phyloP scores from a whole-genome alignment of 1,284 basidiomycete genomes.

The Ceratobasidium papillatum region DNA sequence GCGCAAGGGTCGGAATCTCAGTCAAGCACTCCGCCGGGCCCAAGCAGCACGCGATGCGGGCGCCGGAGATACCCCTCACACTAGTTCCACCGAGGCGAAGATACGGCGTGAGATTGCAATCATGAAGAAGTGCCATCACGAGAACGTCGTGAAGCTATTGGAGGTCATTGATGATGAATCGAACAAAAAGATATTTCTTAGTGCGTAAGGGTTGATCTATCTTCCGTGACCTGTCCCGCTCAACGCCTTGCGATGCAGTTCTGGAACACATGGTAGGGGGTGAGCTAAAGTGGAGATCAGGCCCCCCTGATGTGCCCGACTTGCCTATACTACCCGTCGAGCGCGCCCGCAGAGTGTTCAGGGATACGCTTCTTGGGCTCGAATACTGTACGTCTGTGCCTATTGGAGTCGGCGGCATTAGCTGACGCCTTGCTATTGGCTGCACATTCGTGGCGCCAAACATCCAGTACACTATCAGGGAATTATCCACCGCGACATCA shows the following conservation, averaged over 20 bases:
- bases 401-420: conserved; percentile 21
- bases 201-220: conserved; percentile 58
- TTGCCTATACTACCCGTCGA: conserved; percentile 80
- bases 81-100: conserved; percentile 76
- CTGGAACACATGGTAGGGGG: conserved; percentile 97
- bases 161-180: conserved; percentile 96
- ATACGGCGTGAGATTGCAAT: conserved; percentile 94
- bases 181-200: conserved; percentile 92
- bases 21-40: conserved; percentile 42
- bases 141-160: conserved; percentile 89
- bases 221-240: conserved; percentile 12
- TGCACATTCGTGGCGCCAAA: conserved; percentile 17
- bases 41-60: conserved; percentile 39
- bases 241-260: conserved; percentile 59
- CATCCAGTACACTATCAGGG: conserved; percentile 90
- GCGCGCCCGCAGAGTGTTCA: conserved; percentile 85
- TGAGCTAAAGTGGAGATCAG: conserved; percentile 88
- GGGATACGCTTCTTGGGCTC: conserved; percentile 92
- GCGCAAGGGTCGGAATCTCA: conserved; percentile 58
- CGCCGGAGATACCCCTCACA: conserved; percentile 43
- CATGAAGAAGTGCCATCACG: conserved; percentile 95
- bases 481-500: conserved; percentile 99
- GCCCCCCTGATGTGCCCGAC: conserved; percentile 53
- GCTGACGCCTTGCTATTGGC: conserved; percentile 25
- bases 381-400: conserved; percentile 78